A percentile compares a stretch with the other conserved stretches of the same genome.
Conservation (phyloP, 306 rosid species). For the Pterocarpus macrocarpus region DNA sequence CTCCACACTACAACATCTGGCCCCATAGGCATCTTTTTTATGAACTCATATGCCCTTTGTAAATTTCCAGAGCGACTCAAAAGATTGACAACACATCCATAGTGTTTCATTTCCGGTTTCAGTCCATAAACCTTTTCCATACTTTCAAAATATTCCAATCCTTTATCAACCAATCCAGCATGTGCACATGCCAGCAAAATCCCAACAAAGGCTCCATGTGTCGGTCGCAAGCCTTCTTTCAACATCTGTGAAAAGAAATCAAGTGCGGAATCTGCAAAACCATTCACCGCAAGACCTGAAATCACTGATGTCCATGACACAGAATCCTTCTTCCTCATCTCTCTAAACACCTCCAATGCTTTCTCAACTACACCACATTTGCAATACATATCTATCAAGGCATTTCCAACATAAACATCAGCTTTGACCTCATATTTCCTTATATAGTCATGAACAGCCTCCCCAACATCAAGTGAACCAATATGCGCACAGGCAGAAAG, state of each 20-base stretch:
- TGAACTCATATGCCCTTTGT: slow-evolving; percentile 76
- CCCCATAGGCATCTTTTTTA: slow-evolving; percentile 69
- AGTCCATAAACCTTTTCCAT: slow-evolving; percentile 76
- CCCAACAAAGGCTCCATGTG: slow-evolving; percentile 80
- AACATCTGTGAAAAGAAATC: slow-evolving; percentile 71
- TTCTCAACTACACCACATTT: slow-evolving; percentile 85
- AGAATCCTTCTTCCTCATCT: slow-evolving; percentile 70
- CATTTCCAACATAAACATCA: slow-evolving; percentile 78
- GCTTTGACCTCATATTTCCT: slow-evolving; percentile 61
- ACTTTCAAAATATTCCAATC: slow-evolving; percentile 73
- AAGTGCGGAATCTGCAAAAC: slow-evolving; percentile 74
- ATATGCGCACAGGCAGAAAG: slow-evolving; percentile 94
- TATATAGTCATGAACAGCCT: slow-evolving; percentile 68
- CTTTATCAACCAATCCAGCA: slow-evolving; percentile 82
- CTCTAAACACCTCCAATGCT: slow-evolving; percentile 72
- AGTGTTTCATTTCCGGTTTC: slow-evolving; percentile 84
- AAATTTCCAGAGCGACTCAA: slow-evolving; percentile 83
- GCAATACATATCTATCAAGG: slow-evolving; percentile 88
- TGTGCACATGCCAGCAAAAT: slow-evolving; percentile 84
- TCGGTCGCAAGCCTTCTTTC: slow-evolving; percentile 66
- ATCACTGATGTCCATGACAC: slow-evolving; percentile 82
- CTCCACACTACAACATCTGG: slow-evolving; percentile 84
- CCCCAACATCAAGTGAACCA: slow-evolving; percentile 85
- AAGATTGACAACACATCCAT: slow-evolving; percentile 82
- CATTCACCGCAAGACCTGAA: slow-evolving; percentile 89